Evolutionary conservation across 768 basidiomycete genomes (phyloP), one percentile per base, ranked within the genome.

Genomic region (Leucocoprinus birnbaumii): DNA sequence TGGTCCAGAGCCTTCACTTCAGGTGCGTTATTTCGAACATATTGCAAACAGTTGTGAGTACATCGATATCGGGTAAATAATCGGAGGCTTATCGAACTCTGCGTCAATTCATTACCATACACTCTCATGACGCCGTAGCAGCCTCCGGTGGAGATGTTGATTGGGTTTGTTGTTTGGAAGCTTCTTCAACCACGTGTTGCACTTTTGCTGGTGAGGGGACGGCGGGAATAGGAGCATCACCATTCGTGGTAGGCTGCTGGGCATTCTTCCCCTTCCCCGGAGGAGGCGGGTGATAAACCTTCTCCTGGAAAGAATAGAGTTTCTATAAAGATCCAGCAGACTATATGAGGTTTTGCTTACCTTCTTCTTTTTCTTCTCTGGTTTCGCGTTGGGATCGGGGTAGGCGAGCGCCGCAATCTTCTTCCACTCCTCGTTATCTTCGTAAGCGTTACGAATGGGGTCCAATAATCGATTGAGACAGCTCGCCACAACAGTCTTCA

Each of bases 221-320:
- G 31, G 40, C 37, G 2, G 45, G 47, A 2, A 25, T 51, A 44
- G 53, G 22, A 21, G 34, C 49, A 13, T 53, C 44, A 10, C 25
- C 64, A 26, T 49, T 58, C 9, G 56, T 58, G 10, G 62, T 58
- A 34, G 55, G 59, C 9, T 68, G 61, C 34, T 67, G 68, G 10
- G 72, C 74, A 46, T 83, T 84, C 68, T 78, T 89, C n/a, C 87
- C 89, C 60, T 85, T 91, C 1, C 88, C 89, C 0, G 88, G 88
- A 1, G 89, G 90, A 7, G 89, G 90, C 3, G 90, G 90, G 63
- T 87, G 86, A 73, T 91, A 92, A 7, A 86, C 84, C 67, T 91
- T 90, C 53, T 84, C 85, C 89, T 90, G 55, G n/a, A n/a, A 0
- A 59, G 19, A 34, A 55, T 48, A 24, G n/a, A 42, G 21, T 11